A percentile compares a stretch with the other conserved stretches of the same genome.
phyloP scores from a whole-genome alignment of 306 rosid genomes.

The Prosopis cineraria region DNA sequence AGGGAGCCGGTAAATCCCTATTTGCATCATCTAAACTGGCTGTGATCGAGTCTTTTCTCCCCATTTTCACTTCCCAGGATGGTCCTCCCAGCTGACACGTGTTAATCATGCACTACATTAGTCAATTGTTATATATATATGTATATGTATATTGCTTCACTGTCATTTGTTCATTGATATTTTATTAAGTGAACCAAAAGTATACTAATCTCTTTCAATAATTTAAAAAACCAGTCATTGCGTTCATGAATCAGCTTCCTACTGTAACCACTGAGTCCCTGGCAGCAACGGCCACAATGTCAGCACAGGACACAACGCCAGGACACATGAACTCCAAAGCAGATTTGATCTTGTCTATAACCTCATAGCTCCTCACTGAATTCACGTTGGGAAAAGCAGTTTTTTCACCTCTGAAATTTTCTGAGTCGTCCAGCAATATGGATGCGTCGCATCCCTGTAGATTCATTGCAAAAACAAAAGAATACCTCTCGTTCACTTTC shows the following conservation, averaged over 20 bases:
- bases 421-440: constrained; percentile 44
- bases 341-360: constrained; percentile 48
- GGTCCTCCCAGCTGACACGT: constrained; percentile 44
- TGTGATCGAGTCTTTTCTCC: constrained; percentile 59
- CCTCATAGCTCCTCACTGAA: constrained; percentile 52
- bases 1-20: constrained; percentile 52
- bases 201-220: too few relatives aligned
- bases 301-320: constrained; percentile 58
- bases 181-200: too few relatives aligned
- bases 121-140: too few relatives aligned
- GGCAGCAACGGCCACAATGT: constrained; percentile 53
- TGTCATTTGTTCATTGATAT: too few relatives aligned
- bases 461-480: too few relatives aligned
- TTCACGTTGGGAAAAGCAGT: constrained; percentile 44
- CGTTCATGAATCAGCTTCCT: constrained; percentile 2
- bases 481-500: too few relatives aligned
- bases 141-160: too few relatives aligned
- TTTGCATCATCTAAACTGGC: constrained; percentile 46
- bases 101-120: too few relatives aligned
- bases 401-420: constrained; percentile 44
- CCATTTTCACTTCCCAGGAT: constrained; percentile 44
- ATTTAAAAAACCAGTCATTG: too few relatives aligned
- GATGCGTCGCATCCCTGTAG: constrained; percentile 74
- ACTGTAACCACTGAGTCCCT: constrained; percentile 48
- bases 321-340: constrained; percentile 40